Conservation (phyloP, 1,284 basidiomycete species). For the Tranzscheliella williamsii region DNA sequence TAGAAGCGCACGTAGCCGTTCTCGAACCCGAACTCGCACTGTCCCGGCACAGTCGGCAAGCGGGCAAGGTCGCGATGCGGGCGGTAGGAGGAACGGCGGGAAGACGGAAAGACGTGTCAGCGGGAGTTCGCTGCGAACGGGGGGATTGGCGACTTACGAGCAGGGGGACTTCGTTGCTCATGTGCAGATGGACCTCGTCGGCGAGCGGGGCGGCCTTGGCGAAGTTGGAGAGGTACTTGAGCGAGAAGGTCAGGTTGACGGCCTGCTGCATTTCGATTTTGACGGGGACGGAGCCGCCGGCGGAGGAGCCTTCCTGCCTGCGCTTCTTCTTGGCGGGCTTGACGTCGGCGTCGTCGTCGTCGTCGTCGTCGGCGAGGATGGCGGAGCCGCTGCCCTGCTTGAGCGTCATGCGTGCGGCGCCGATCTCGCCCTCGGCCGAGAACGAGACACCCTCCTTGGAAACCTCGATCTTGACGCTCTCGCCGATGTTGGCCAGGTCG, state of each 20-base stretch:
- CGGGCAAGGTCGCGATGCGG: no score
- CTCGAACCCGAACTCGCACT: constrained; percentile 84
- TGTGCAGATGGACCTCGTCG: constrained; percentile 67
- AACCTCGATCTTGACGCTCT: constrained; percentile 93
- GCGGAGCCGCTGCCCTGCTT: constrained; percentile 69
- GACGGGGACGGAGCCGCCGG: constrained; percentile 61
- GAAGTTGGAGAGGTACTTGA: constrained; percentile 98
- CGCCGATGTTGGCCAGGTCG: constrained; percentile 88
- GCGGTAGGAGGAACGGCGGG: no score
- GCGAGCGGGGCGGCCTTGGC: constrained; percentile 84
- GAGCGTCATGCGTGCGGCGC: constrained; percentile 84
- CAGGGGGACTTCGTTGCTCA: constrained; percentile 52
- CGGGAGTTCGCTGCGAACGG: no score
- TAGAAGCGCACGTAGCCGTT: constrained; percentile 67
- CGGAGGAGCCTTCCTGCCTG: constrained; percentile 30
- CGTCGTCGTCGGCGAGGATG: constrained; percentile 48
- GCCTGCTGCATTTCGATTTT: constrained; percentile 66
- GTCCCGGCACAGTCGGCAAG: no score
- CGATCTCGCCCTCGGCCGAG: constrained; percentile 88
- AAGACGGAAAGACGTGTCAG: no score
- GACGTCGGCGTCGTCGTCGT: constrained; percentile 55
- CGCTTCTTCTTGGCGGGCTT: constrained; percentile 52
- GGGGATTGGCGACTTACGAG: constrained; percentile 17
- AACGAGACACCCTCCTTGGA: constrained; percentile 97
- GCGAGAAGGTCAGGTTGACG: constrained; percentile 89